Conservation (phyloP, 306 rosid species). For the Lotus japonicus region DNA sequence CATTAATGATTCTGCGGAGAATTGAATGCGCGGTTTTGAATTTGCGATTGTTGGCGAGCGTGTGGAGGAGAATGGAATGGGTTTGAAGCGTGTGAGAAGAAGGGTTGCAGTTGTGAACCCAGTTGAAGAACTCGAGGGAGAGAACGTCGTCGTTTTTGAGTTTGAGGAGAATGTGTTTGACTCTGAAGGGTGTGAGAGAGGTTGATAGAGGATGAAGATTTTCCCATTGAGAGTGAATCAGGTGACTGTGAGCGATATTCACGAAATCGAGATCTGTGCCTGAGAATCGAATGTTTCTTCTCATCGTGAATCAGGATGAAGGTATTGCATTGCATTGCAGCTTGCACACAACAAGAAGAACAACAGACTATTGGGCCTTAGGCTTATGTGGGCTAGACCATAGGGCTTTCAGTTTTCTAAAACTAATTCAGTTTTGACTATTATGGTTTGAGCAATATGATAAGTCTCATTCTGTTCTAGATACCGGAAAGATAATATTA, state of each 20-base stretch:
- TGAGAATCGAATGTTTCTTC: no score
- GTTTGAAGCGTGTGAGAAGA: conserved; percentile 48
- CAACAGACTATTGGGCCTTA: no score
- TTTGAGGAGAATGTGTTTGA: conserved; percentile 52
- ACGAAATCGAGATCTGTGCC: conserved; percentile 74
- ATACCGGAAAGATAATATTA: no score
- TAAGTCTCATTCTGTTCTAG: no score
- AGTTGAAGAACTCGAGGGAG: conserved; percentile 64
- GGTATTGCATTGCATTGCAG: no score
- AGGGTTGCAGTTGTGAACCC: conserved; percentile 53
- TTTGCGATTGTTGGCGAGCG: conserved; percentile 54
- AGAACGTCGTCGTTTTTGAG: conserved; percentile 59
- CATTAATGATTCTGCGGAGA: conserved; percentile 34
- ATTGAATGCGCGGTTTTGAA: conserved; percentile 51
- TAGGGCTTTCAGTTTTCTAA: no score
- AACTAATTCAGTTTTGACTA: no score
- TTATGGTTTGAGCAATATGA: no score
- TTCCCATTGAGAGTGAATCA: conserved; percentile 73
- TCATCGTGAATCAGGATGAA: no score
- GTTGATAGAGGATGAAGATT: conserved; percentile 43
- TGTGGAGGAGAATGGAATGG: conserved; percentile 56
- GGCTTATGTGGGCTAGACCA: no score
- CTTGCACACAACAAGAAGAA: no score
- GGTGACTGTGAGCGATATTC: conserved; percentile 59
- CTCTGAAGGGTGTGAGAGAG: conserved; percentile 53